Evolutionary conservation across 2,329 filamentous ascomycete species (phyloP), one percentile per base, ranked within the genome.

Genomic region (Fusarium ramigenum): DNA sequence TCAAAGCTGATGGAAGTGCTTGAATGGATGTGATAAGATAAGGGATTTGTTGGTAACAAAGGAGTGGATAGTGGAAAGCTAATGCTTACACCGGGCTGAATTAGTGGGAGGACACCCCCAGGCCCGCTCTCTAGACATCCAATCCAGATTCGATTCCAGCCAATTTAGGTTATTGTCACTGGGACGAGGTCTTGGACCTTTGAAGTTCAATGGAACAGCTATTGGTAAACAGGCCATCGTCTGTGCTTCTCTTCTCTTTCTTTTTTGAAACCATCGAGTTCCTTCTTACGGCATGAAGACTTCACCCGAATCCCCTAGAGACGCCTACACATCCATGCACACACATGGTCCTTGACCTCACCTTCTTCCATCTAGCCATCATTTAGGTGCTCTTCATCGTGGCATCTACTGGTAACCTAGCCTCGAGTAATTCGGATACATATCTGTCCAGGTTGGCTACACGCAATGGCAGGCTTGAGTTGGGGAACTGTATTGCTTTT

Each of bases 361-460:
- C 34, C 59, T 44, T 43, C n/a, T 50, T n/a, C 40, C 25, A 50
- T 46, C 40, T 57, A 39, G 53, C 56, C 39, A 42, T 39, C 52
- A 56, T 40, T 30, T 30, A 44, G 36, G 52, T 32, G 39, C 52
- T 73, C 34, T 65, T 60, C 60, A 70, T 11, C 60, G 70, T 76
- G 68, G 63, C 96, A n/a, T 87, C 88, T 37, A 37, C 9, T 37
- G 36, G 18, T 25, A 85, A 21, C 87, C 88, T 25, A 85, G 88
- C 0, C 85, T 97, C 8, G 12, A 87, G 92, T 78, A 86, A 85
- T 97, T 93, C 79, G 94, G 94, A 32, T 97, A 94, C 82, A 79
- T 86, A 32, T 88, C 91, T 2, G 90, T 92, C 10, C 30, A 62
- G 49, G 60, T 72, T 15, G 21, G 49, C 7, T 74, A 69, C 34